These are phyloP conservation scores for Vitis amurensis DNA, from an alignment of 164 flowering plant species.

Conservation along the genomic window DNA sequence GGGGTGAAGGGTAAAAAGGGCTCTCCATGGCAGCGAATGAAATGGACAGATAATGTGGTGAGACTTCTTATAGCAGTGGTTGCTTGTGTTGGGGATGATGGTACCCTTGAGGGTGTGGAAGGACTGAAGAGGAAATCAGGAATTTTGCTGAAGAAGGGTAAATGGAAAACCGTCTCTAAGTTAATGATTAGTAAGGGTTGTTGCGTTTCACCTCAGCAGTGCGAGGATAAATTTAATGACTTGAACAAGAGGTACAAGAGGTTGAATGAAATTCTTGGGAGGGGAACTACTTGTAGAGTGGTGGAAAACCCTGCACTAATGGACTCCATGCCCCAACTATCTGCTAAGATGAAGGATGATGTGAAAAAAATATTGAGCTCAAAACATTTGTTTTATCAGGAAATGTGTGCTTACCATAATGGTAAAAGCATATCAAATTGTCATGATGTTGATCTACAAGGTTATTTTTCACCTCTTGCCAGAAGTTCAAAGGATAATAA, in stretches of 20 bases:
- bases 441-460: slow-evolving; percentile 22
- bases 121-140: slow-evolving; percentile 51
- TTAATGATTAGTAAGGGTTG: slow-evolving; percentile 54
- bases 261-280: slow-evolving; percentile 66
- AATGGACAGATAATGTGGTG: slow-evolving; percentile 59
- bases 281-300: slow-evolving; percentile 56
- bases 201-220: slow-evolving; percentile 73
- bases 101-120: slow-evolving; percentile 26
- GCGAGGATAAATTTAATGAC: slow-evolving; percentile 77
- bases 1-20: slow-evolving; percentile 39
- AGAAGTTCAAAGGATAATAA: slow-evolving; percentile 24
- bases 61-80: slow-evolving; percentile 58
- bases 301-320: slow-evolving; percentile 64
- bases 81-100: slow-evolving; percentile 62
- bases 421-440: slow-evolving; percentile 45
- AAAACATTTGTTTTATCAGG: slow-evolving; percentile 65
- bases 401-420: slow-evolving; percentile 74
- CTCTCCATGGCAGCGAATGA: slow-evolving; percentile 68
- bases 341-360: slow-evolving; percentile 54
- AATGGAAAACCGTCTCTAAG: slow-evolving; percentile 66
- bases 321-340: slow-evolving; percentile 52
- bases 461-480: no score
- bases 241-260: slow-evolving; percentile 69
- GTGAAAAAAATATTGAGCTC: slow-evolving; percentile 67
- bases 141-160: slow-evolving; percentile 56